These are phyloP conservation scores for Alternaria sp. DNA, from an alignment of 2,329 filamentous ascomycete genomes.

Conservation along the genomic window DNA sequence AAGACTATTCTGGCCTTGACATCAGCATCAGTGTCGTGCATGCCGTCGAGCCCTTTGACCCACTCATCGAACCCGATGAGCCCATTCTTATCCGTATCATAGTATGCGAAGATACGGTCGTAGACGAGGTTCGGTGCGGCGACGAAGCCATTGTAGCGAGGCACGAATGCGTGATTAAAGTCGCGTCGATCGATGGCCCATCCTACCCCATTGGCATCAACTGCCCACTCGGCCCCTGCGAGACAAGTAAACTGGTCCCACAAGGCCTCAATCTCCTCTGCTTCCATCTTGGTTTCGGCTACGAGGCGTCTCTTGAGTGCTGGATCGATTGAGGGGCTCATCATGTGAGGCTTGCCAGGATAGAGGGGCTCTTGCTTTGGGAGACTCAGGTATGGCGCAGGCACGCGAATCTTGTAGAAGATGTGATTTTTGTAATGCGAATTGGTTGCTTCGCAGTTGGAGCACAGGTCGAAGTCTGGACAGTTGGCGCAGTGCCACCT, in stretches of 20 bases:
- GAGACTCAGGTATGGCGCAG: conserved; percentile 81
- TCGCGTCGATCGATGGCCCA: conserved; percentile 91
- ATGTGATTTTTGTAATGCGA: conserved; percentile 89
- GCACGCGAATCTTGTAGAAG: conserved; percentile 95
- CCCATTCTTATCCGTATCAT: conserved; percentile 88
- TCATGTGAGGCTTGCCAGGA: conserved; percentile 73
- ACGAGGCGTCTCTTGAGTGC: conserved; percentile 70
- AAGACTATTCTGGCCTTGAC: conserved; percentile 70
- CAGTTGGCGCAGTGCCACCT: conserved; percentile 96
- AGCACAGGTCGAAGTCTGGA: conserved; percentile 93
- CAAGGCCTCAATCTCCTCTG: conserved; percentile 87
- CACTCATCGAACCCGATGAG: conserved; percentile 95
- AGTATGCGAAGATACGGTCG: conserved; percentile 96
- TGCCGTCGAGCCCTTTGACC: conserved; percentile 77
- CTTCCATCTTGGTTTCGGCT: conserved; percentile 66
- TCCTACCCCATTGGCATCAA: conserved; percentile 79
- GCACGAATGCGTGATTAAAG: conserved; percentile 90
- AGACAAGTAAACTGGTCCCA: conserved; percentile 98
- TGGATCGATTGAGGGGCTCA: conserved; percentile 72
- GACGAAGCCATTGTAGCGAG: conserved; percentile 80
- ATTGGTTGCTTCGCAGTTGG: conserved; percentile 82
- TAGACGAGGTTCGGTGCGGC: conserved; percentile 88
- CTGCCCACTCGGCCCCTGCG: conserved; percentile 83
- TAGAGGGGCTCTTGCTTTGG: conserved; percentile 67
- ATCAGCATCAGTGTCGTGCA: conserved; percentile 60